Evolutionary conservation across 768 basidiomycete species (phyloP), one percentile per base, ranked within the genome.

Genomic region (Lactarius vividus): DNA sequence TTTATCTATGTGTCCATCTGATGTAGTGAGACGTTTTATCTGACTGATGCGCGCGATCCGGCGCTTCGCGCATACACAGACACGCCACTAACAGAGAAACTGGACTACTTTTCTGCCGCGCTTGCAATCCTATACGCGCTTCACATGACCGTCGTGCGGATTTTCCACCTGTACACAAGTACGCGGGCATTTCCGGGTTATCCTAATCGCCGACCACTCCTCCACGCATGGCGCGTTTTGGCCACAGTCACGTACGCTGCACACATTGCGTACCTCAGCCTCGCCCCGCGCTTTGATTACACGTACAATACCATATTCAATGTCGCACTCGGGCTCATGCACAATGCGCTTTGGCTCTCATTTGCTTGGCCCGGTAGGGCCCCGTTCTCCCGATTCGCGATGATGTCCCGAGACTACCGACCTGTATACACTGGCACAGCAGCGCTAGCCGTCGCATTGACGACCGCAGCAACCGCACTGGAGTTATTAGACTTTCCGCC

Each of bases 21-120:
- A 66, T 66, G 60, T 20, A 61, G 37, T 46, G 55, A 65, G 46
- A 61, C 59, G 44, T 26, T 55, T 65, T 53, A 39, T 23, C 44
- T 66, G 33, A 59, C 33, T 33, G 57, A 70, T 71, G 59, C 64
- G 63, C 66, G 42, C 53, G 44, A 3, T 39, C 20, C 60, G 61
- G 55, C 44, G 52, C 18, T 35, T 40, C 61, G 37, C 61, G 26
- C 60, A 53, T 65, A n/a, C 64, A 26, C 70, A 93, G 96, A 98
- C 77, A 79, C 85, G 6, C 86, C 89, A 2, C 73, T 78, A 29
- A 98, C 96, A 2, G 97, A 99, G 76, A 91, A 88, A 69, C 64
- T 96, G 73, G 97, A 98, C 73, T 99, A 99, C 75, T 97, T 98
- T 75, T 93, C 93, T 3, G 97, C 97, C 6, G 94, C 90, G 0